These are phyloP conservation scores for Aspergillus costaricaensis DNA, from an alignment of 2,329 filamentous ascomycete species.

Conservation along the genomic window DNA sequence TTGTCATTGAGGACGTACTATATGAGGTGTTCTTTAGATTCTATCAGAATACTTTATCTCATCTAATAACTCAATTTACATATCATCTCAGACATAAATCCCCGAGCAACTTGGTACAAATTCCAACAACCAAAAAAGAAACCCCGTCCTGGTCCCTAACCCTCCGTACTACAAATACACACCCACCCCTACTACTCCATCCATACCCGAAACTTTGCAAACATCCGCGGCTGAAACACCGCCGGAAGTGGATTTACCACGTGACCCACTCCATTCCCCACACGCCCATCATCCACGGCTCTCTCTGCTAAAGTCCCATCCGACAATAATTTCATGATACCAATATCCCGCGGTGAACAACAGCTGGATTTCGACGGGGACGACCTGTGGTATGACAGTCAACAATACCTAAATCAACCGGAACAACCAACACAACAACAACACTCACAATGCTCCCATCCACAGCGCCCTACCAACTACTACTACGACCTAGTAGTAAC, in stretches of 20 bases:
- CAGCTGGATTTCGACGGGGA: conserved; percentile 7
- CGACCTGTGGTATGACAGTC: too few species aligned
- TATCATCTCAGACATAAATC: too few species aligned
- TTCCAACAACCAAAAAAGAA: too few species aligned
- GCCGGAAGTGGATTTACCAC: conserved; percentile 15
- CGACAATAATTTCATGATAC: not conserved
- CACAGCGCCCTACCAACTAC: conserved; percentile 6
- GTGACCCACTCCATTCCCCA: conserved; percentile 25
- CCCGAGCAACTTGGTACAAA: too few species aligned
- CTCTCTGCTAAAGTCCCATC: not conserved
- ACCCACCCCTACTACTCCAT: not conserved
- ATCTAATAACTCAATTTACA: too few species aligned
- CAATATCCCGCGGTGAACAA: too few species aligned
- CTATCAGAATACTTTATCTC: too few species aligned
- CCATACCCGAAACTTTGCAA: conserved; percentile 21
- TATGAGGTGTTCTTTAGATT: not conserved
- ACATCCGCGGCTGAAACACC: conserved; percentile 5
- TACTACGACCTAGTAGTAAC: conserved; percentile 25
- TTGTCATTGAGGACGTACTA: not conserved
- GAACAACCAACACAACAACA: too few species aligned
- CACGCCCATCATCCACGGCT: conserved; percentile 9
- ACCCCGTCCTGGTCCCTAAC: not conserved
- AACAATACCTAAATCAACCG: not conserved
- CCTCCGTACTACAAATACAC: conserved; percentile 24
- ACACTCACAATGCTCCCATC: conserved; percentile 22